phyloP scores from a whole-genome alignment of 164 flowering plant species.

The Platanus orientalis region DNA sequence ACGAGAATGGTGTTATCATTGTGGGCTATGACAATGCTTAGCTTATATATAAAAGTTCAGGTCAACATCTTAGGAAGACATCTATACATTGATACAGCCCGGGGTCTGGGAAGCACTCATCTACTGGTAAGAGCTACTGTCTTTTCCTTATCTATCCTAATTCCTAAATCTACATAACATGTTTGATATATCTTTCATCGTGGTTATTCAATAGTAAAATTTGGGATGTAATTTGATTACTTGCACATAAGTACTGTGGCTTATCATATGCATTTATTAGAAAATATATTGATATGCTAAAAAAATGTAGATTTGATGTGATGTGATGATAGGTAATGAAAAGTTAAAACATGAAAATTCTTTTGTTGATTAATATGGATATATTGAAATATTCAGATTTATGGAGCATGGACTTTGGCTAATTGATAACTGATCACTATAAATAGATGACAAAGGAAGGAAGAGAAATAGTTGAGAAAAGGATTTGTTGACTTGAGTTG shows the following conservation, averaged over 20 bases:
- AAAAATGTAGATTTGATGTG: no score
- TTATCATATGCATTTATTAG: neutral
- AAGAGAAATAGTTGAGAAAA: no score
- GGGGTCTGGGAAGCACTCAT: slow-evolving; percentile 52
- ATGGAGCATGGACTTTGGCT: no score
- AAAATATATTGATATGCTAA: no score
- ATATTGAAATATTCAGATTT: no score
- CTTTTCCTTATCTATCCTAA: slow-evolving; percentile 4
- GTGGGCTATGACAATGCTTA: slow-evolving; percentile 74
- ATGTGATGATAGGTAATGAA: no score
- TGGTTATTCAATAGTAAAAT: neutral
- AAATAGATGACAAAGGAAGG: no score
- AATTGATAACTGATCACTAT: no score
- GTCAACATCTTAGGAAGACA: slow-evolving; percentile 93
- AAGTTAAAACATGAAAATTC: no score
- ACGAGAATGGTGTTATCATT: slow-evolving; percentile 67
- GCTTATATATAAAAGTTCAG: slow-evolving; percentile 76
- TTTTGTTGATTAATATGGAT: no score
- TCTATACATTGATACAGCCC: slow-evolving; percentile 83
- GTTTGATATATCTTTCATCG: slow-evolving; percentile 1
- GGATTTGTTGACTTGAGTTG: no score
- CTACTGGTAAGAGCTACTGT: slow-evolving; percentile 40
- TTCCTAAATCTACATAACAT: neutral
- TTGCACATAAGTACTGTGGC: neutral
- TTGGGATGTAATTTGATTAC: neutral